These are phyloP conservation scores for Ampelomyces quisqualis DNA, from an alignment of 2,329 filamentous ascomycete species.

Conservation along the genomic window DNA sequence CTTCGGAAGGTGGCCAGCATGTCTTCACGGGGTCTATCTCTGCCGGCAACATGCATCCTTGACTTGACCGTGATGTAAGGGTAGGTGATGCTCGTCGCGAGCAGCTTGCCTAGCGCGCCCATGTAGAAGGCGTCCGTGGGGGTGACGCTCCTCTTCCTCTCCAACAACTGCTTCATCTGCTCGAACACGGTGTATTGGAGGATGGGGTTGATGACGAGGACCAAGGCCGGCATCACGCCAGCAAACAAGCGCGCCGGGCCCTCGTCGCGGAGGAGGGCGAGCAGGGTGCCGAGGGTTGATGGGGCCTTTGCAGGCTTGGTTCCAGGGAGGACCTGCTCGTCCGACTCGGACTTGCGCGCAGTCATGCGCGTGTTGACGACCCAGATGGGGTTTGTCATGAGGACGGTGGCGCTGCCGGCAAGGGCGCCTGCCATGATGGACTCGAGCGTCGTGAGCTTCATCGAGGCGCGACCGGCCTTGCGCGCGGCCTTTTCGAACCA, in stretches of 20 bases:
- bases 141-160: conserved; percentile 74
- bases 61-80: conserved; percentile 99
- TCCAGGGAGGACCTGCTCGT: conserved; percentile 44
- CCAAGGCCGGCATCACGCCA: conserved; percentile 86
- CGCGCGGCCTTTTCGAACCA: conserved; percentile 78
- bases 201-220: conserved; percentile 97
- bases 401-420: conserved; percentile 88
- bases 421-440: conserved; percentile 94
- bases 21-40: conserved; percentile 74
- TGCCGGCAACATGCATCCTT: conserved; percentile 87
- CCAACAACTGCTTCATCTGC: conserved; percentile 89
- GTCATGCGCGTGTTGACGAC: conserved; percentile 99
- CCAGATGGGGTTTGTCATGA: conserved; percentile 99
- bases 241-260: conserved; percentile 83
- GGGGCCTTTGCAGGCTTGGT: conserved; percentile 57
- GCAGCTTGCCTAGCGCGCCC: conserved; percentile 88
- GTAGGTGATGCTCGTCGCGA: conserved; percentile 92
- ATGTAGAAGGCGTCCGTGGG: conserved; percentile 86
- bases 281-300: conserved; percentile 77
- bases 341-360: conserved; percentile 68
- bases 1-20: conserved; percentile 75
- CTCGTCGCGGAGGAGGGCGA: conserved; percentile 78
- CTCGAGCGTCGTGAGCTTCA: conserved; percentile 86
- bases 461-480: conserved; percentile 69
- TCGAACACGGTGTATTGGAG: conserved; percentile 98